These are phyloP conservation scores for Kazachstania kunashirensis DNA, from an alignment of 805 yeast genomes.

Conservation along the genomic window DNA sequence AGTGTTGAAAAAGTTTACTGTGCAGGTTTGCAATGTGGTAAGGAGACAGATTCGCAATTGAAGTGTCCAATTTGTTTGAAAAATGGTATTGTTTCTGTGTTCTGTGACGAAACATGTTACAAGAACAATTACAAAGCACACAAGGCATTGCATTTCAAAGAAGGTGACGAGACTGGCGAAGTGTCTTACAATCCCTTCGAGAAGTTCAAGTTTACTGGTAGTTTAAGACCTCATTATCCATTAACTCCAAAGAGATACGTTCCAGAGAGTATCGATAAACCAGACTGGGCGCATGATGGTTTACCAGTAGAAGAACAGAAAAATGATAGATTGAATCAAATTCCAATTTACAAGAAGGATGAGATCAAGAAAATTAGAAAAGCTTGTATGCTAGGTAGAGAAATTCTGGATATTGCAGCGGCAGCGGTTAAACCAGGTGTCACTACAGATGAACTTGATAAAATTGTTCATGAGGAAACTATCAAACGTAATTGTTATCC, in stretches of 20 bases:
- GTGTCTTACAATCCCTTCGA: slow-evolving; percentile 78
- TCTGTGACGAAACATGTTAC: slow-evolving; percentile 82
- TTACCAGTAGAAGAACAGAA: slow-evolving; percentile 68
- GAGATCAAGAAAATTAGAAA: slow-evolving; percentile 67
- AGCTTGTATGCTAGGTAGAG: slow-evolving; percentile 72
- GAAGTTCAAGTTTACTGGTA: slow-evolving; percentile 61
- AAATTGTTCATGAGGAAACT: slow-evolving; percentile 77
- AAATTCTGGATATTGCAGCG: slow-evolving; percentile 82
- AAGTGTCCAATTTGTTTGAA: slow-evolving; percentile 92
- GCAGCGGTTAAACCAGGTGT: slow-evolving; percentile 76
- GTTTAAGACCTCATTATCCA: slow-evolving; percentile 71
- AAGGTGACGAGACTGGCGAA: slow-evolving; percentile 34
- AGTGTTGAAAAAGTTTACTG: slow-evolving; percentile 33
- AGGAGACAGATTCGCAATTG: slow-evolving; percentile 59
- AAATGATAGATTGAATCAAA: slow-evolving; percentile 57
- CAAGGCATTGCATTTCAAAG: slow-evolving; percentile 61
- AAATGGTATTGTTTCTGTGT: slow-evolving; percentile 47
- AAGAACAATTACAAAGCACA: slow-evolving; percentile 62
- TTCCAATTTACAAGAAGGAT: slow-evolving; percentile 53
- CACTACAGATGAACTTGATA: slow-evolving; percentile 88
- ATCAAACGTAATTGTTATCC: slow-evolving; percentile 87
- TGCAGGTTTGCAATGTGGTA: slow-evolving; percentile 78
- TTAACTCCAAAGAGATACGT: slow-evolving; percentile 59
- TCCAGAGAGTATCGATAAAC: slow-evolving; percentile 60
- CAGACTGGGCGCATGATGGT: slow-evolving; percentile 82